Evolutionary conservation across 2,329 filamentous ascomycete species (phyloP).

Genomic region (Penicillium occitanis): DNA sequence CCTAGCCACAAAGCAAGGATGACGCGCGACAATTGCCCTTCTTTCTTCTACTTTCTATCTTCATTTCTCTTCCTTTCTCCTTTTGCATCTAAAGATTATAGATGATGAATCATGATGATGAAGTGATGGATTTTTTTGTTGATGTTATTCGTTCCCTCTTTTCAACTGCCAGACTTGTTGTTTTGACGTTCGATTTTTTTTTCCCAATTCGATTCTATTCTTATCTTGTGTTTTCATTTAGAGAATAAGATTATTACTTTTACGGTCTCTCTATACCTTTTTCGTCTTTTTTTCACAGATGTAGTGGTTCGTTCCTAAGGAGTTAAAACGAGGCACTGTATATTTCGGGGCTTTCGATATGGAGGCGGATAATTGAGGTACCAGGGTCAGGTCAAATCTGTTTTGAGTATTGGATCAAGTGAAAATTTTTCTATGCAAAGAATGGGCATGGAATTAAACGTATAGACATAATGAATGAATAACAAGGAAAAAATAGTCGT

Average conservation of each 20-base stretch:
- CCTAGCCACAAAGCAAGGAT: background rate
- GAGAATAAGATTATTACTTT: background rate
- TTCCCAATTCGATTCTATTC: slow-evolving; percentile 1
- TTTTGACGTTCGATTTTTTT: background rate
- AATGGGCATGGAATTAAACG: background rate
- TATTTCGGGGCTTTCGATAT: no score
- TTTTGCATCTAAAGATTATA: slow-evolving; percentile 16
- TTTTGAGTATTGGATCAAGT: no score
- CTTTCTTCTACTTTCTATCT: background rate
- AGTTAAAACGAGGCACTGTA: no score
- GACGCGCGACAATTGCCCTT: background rate
- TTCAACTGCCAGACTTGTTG: background rate
- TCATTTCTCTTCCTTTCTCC: background rate
- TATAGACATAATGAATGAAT: background rate
- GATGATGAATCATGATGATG: slow-evolving; percentile 15
- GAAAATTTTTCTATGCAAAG: no score
- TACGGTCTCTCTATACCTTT: no score
- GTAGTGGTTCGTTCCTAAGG: no score
- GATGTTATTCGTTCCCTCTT: slow-evolving; percentile 12
- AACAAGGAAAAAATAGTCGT: slow-evolving; percentile 11
- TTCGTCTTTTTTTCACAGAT: no score
- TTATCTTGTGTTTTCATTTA: slow-evolving; percentile 8
- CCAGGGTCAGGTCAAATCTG: no score
- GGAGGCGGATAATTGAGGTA: no score
- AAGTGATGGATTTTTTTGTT: slow-evolving; percentile 16